Base-by-base conservation (phyloP, 768 basidiomycete species). In the Lenzites betulinus region DNA sequence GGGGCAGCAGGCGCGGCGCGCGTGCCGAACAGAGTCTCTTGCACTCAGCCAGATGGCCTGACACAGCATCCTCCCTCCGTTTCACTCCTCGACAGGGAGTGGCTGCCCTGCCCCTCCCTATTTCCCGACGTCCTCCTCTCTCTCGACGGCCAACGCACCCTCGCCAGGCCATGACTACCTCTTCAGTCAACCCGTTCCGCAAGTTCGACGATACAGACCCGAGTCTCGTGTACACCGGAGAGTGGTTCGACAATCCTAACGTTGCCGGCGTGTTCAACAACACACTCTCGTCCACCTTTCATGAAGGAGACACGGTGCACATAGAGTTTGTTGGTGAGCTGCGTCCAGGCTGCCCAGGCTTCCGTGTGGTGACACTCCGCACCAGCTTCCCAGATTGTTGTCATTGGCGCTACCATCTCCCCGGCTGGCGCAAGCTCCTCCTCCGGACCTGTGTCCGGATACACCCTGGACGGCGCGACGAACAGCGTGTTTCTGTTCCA, bases 371-470 rank as follows among this genome's bases (percentile, higher is more conserved):
- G 11, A 8, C 43, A n/a, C n/a, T n/a, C 3, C 12, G 23, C 5
- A 15, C n/a, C 30, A 69, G 67, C 64, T 1, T 62, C 66, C 20
- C 53, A 59, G 11, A 59, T 69, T n/a, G 62, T 55, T 4, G 54
- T 69, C n/a, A 54, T 62, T 22, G 67, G 67, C 23, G 56, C 59
- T 12, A 60, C 64, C 7, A 18, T 64, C 6, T 50, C 59, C 13
- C 36, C 52, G 3, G 53, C 54, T 7, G 30, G 22, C 22, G 47
- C 39, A 20, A 35, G 20, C 18, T 33, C 39, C 30, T 38, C 52
- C 26, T 22, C 42, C 18, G 62, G 65, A 1, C 65, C 65, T 18
- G 3, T 61, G 3, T 59, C 66, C 1, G 22, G 39, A 6, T 63
- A 63, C 55, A 41, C 46, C 22, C 26, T 66, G 16, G 67, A 67